Base-by-base conservation (phyloP, 2,329 filamentous ascomycete species). In the Verticillium tricorpus region DNA sequence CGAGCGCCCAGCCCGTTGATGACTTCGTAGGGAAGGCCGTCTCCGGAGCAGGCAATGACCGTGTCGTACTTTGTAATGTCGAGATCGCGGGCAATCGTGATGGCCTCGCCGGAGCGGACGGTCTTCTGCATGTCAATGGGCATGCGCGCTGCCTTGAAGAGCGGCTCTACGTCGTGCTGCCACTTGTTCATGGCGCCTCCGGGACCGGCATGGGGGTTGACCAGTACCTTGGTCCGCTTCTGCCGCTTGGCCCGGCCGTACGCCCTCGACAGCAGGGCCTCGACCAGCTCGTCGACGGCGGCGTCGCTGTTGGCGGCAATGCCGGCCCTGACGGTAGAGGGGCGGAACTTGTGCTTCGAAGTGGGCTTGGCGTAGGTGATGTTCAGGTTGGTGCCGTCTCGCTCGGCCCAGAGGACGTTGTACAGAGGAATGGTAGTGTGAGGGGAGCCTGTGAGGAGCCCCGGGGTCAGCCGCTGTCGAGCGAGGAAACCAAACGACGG, bases 141-240 rank as follows among this genome's bases (percentile, higher is more conserved):
- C 80, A 94, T 95, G 59, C 86, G 82, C 1, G 95, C 93, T 0
- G 93, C 93, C 17, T 88, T 85, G 64, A 99, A 88, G 37, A 99
- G 84, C 9, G 94, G 93, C 70, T 89, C 88, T 56, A 93, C 90
- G 66, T 94, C 83, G 55, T 83, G 84, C 61, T 87, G 78, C 83
- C 93, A 98, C 66, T 88, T 83, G 71, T 86, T 90, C 64, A 85
- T 78, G 1, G 93, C 94, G 52, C 77, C 78, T 50, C 94, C 94
- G 52, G 92, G 90, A 0, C 95, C 95, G 15, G 93, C 92, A 69
- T 93, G 90, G 0, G 95, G 95, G 74, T 99, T 99, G 64, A 99
- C 83, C 54, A 98, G 79, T 14, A 98, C 88, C 73, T 95, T 96
- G 65, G 95, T 88, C 56, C 92, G 87, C 74, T 93, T 95, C 62